Evolutionary conservation across 2,329 filamentous ascomycete species (phyloP).

Genomic region (Tetracladium maxilliforme): DNA sequence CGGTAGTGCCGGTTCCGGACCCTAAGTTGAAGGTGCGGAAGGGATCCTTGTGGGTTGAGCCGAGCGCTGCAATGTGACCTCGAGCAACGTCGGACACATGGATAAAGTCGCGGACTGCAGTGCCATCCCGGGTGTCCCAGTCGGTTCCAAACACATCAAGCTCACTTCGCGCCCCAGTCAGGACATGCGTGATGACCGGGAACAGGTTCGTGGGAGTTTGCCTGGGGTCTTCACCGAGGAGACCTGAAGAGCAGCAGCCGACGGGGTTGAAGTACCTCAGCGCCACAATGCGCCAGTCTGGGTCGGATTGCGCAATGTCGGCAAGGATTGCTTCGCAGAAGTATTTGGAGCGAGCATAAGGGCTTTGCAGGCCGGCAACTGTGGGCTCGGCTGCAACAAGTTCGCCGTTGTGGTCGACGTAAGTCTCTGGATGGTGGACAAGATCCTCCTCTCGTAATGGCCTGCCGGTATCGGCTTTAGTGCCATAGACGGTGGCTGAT

Average conservation of each 20-base stretch:
- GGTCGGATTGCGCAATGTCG: constrained; percentile 43
- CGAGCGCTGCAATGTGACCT: constrained; percentile 46
- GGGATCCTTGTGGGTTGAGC: constrained; percentile 16
- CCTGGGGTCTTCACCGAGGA: constrained; percentile 48
- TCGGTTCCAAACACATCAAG: constrained; percentile 50
- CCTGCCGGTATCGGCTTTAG: constrained; percentile 30
- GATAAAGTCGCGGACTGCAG: constrained; percentile 52
- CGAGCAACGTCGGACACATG: constrained; percentile 51
- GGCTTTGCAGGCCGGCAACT: constrained; percentile 42
- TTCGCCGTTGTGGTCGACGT: constrained; percentile 23
- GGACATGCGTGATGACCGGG: constrained; percentile 46
- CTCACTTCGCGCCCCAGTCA: constrained; percentile 34
- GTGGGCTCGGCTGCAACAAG: no score
- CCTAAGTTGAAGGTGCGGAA: constrained; percentile 30
- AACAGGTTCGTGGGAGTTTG: constrained; percentile 48
- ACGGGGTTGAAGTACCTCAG: constrained; percentile 56
- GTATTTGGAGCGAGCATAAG: constrained; percentile 53
- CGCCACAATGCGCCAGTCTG: constrained; percentile 46
- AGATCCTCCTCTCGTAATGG: constrained; percentile 40
- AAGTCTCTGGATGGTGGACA: constrained; percentile 31
- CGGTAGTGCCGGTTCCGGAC: constrained; percentile 27
- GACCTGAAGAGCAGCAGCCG: constrained; percentile 47
- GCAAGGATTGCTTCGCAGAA: constrained; percentile 52
- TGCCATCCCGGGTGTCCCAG: constrained; percentile 51
- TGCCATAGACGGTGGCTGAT: constrained; percentile 52